Conservation (phyloP, 352 stramenopile genomes). For the Phytophthora ohioensis region DNA sequence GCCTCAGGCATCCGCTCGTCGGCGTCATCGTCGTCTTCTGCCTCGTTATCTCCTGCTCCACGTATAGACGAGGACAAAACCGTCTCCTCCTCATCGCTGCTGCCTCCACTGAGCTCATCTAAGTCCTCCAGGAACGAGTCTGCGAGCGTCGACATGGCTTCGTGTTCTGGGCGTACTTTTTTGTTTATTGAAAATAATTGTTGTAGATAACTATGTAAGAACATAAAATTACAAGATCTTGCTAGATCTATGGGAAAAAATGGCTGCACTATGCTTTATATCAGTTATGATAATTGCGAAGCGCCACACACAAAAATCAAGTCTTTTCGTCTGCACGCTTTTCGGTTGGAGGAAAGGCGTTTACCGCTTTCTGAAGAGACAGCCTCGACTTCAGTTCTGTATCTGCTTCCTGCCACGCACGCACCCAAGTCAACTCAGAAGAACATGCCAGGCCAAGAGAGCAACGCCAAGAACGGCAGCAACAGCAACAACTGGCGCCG, state of each 20-base stretch:
- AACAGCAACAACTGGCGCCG: constrained; percentile 45
- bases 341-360: constrained; percentile 26
- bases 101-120: constrained; percentile 87
- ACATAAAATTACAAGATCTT: constrained; percentile 18
- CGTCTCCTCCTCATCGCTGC: constrained; percentile 74
- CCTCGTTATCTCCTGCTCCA: constrained; percentile 25
- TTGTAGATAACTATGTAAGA: background rate
- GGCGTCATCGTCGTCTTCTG: constrained; percentile 24
- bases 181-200: constrained; percentile 4
- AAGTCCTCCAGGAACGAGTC: constrained; percentile 92
- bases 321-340: constrained; percentile 17
- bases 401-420: constrained; percentile 22
- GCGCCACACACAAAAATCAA: constrained; percentile 28
- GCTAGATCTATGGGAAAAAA: constrained; percentile 28
- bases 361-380: constrained; percentile 22
- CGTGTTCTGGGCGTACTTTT: too few species aligned
- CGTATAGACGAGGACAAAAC: background rate
- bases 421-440: constrained; percentile 7
- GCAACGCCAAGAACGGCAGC: constrained; percentile 25
- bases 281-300: constrained; percentile 1
- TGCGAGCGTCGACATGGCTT: constrained; percentile 79
- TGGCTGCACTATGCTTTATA: constrained; percentile 8
- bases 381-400: constrained; percentile 9
- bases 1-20: constrained; percentile 29
- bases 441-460: constrained; percentile 34